Percentiles rank a stretch among this genome's conserved stretches.
These are phyloP conservation scores for Botrytis pseudocinerea DNA, from an alignment of 2,329 filamentous ascomycete species.

Conservation along the genomic window DNA sequence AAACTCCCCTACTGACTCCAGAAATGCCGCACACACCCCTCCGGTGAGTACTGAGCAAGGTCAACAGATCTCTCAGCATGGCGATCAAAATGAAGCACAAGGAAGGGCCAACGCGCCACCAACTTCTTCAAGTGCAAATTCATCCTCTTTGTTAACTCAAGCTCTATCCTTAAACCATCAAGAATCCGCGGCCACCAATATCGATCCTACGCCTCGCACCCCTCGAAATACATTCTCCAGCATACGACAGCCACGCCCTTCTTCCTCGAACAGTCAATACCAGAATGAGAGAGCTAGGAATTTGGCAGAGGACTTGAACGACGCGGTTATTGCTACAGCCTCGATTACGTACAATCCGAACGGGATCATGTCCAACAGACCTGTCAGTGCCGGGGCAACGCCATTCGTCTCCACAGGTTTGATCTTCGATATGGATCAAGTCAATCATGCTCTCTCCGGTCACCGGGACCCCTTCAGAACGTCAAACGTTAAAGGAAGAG, in stretches of 20 bases:
- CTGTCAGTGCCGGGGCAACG: slow-evolving; percentile 28
- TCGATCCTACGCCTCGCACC: background rate
- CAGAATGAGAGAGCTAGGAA: slow-evolving; percentile 28
- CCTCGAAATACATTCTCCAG: slow-evolving; percentile 16
- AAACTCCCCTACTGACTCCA: slow-evolving; percentile 39
- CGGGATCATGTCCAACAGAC: slow-evolving; percentile 2
- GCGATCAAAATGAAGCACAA: slow-evolving; percentile 31
- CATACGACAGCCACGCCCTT: slow-evolving; percentile 4
- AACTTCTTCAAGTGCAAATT: slow-evolving; percentile 29
- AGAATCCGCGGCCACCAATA: slow-evolving; percentile 10
- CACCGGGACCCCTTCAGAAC: slow-evolving; percentile 42
- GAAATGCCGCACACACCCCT: slow-evolving; percentile 40
- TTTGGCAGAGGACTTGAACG: slow-evolving; percentile 14
- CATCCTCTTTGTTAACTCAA: slow-evolving; percentile 37
- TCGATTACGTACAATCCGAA: slow-evolving; percentile 22
- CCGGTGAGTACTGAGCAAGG: slow-evolving; percentile 36
- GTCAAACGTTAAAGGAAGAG: slow-evolving; percentile 37
- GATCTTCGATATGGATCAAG: slow-evolving; percentile 40
- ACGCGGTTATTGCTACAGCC: slow-evolving; percentile 30
- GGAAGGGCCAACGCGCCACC: slow-evolving; percentile 28
- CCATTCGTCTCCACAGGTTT: slow-evolving; percentile 26
- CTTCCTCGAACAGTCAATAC: slow-evolving; percentile 20
- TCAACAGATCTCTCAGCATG: slow-evolving; percentile 33
- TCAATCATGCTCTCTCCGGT: slow-evolving; percentile 42
- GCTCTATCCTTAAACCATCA: slow-evolving; percentile 32